A percentile compares a stretch with the other conserved stretches of the same genome.
Evolutionary conservation across 192 early-diverging fungal genomes (phyloP).

Genomic region (Linnemannia zychae): DNA sequence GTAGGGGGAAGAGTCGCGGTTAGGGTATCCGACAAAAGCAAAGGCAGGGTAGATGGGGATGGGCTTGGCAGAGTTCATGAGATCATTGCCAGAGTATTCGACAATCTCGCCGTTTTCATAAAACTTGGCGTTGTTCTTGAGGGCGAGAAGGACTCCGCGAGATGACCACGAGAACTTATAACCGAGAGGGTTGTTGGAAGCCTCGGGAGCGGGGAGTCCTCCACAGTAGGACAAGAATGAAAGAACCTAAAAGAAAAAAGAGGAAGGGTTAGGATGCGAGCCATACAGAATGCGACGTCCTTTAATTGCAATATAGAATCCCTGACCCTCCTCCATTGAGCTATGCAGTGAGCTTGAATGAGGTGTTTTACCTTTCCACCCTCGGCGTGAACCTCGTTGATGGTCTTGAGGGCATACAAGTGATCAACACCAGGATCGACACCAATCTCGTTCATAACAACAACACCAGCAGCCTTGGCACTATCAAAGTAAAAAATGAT

Average conservation of each 20-base stretch:
- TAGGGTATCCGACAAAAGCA: slow-evolving; percentile 95
- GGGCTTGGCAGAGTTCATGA: slow-evolving; percentile 94
- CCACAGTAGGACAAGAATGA: slow-evolving; percentile 98
- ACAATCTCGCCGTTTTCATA: slow-evolving; percentile 89
- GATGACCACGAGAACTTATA: slow-evolving; percentile 99
- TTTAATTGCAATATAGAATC: too few relatives aligned
- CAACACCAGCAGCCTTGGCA: slow-evolving; percentile 88
- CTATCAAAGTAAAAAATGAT: slow-evolving; percentile 49
- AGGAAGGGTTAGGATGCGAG: background rate
- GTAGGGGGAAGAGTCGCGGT: slow-evolving; percentile 97
- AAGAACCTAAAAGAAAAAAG: slow-evolving; percentile 61
- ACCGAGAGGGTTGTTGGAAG: slow-evolving; percentile 96
- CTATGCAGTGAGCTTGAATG: background rate
- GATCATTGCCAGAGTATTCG: slow-evolving; percentile 82
- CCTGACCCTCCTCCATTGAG: too few relatives aligned
- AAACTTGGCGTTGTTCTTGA: slow-evolving; percentile 95
- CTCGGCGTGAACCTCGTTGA: slow-evolving; percentile 87
- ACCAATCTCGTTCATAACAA: slow-evolving; percentile 98
- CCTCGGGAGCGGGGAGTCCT: slow-evolving; percentile 97
- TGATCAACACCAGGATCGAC: slow-evolving; percentile 99
- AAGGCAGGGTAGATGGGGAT: slow-evolving; percentile 94
- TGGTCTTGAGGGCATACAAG: slow-evolving; percentile 90
- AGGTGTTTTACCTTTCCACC: slow-evolving; percentile 79
- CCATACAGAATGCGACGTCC: background rate
- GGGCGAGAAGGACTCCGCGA: slow-evolving; percentile 96